Evolutionary conservation across 2,329 filamentous ascomycete species (phyloP).

Genomic region (Alternaria sp.): DNA sequence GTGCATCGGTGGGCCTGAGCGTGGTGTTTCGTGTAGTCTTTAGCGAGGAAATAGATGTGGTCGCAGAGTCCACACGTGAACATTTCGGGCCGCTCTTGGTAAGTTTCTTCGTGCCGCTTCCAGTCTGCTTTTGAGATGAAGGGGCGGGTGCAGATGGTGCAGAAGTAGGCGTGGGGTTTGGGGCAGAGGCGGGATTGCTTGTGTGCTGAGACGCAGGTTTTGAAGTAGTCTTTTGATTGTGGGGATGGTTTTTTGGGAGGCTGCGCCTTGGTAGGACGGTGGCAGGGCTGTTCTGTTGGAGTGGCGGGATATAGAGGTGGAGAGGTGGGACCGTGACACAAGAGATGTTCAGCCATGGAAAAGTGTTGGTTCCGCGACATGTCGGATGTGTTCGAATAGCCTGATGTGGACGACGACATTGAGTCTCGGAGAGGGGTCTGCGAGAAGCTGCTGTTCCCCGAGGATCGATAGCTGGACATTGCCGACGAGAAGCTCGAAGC

Average conservation of each 20-base stretch:
- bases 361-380: slow-evolving; percentile 16
- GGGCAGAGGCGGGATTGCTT: slow-evolving; percentile 28
- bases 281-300: slow-evolving; percentile 3
- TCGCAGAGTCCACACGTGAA: slow-evolving; percentile 69
- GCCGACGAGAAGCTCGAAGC: slow-evolving; percentile 27
- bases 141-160: slow-evolving; percentile 61
- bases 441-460: slow-evolving; percentile 27
- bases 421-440: slow-evolving; percentile 24
- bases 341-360: slow-evolving; percentile 14
- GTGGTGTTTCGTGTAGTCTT: slow-evolving; percentile 70
- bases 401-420: slow-evolving; percentile 29
- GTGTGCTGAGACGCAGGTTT: slow-evolving; percentile 36
- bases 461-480: slow-evolving; percentile 22
- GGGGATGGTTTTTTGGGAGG: slow-evolving; percentile 9
- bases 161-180: slow-evolving; percentile 41
- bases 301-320: slow-evolving; percentile 1
- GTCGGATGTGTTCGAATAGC: slow-evolving; percentile 25
- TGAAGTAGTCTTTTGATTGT: slow-evolving; percentile 31
- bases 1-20: slow-evolving; percentile 66
- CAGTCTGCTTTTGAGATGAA: slow-evolving; percentile 72
- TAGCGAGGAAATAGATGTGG: slow-evolving; percentile 68
- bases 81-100: slow-evolving; percentile 69
- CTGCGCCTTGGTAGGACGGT: slow-evolving; percentile 5
- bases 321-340: slow-evolving; percentile 6
- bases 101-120: slow-evolving; percentile 72